A percentile compares a stretch with the other conserved stretches of the same genome.
Evolutionary conservation across 108 stramenopile genomes (phyloP).

Genomic region (Skeletonema menzelii): DNA sequence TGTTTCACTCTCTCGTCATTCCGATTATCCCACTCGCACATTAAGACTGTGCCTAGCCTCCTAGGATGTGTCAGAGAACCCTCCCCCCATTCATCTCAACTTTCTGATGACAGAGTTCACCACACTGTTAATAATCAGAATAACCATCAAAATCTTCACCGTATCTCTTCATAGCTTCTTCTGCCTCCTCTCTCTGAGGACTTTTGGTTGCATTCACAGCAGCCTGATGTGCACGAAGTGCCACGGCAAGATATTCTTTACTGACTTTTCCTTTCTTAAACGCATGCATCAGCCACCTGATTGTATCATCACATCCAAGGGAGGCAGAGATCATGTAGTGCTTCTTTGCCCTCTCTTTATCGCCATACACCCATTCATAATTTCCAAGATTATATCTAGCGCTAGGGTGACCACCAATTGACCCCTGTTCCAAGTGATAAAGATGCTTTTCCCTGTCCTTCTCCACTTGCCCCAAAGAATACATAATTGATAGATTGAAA

Average conservation of each 20-base stretch:
- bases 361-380: background rate
- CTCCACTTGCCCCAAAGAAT: background rate
- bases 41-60: too few species aligned
- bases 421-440: slow-evolving; percentile 1
- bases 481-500: background rate
- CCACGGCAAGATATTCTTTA: background rate
- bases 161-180: background rate
- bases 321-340: background rate
- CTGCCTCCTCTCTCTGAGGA: background rate
- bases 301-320: background rate
- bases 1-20: too few species aligned
- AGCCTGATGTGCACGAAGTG: background rate
- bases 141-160: too few species aligned
- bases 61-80: too few species aligned
- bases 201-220: slow-evolving; percentile 1
- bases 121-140: too few species aligned
- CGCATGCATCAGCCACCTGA: background rate
- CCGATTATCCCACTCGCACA: too few species aligned
- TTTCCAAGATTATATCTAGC: background rate
- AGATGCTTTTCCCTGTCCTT: background rate
- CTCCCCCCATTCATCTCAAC: too few species aligned
- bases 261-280: background rate
- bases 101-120: too few species aligned
- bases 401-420: background rate
- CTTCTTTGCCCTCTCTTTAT: background rate